Evolutionary conservation across 2,329 filamentous ascomycete species (phyloP).

Genomic region (Alternaria panax): DNA sequence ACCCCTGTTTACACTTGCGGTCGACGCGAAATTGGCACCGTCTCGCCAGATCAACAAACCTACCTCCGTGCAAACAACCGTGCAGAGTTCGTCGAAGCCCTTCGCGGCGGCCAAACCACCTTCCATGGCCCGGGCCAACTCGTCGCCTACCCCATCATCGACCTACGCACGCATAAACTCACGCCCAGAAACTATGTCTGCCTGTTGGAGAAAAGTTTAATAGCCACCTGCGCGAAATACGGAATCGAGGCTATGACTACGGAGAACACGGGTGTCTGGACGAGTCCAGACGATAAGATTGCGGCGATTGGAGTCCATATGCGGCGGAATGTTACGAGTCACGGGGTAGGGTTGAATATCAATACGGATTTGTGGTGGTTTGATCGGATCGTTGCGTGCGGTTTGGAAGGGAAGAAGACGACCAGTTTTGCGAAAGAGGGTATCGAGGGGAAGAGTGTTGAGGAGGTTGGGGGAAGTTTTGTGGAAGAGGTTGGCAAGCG

Average conservation of each 20-base stretch:
- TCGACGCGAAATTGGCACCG: slow-evolving; percentile 70
- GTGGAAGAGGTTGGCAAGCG: slow-evolving; percentile 50
- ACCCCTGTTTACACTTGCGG: slow-evolving; percentile 88
- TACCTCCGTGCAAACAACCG: slow-evolving; percentile 50
- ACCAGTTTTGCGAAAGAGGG: slow-evolving; percentile 74
- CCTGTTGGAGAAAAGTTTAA: slow-evolving; percentile 78
- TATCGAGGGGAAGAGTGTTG: slow-evolving; percentile 44
- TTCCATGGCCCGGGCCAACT: slow-evolving; percentile 95
- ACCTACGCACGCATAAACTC: slow-evolving; percentile 73
- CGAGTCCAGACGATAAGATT: slow-evolving; percentile 68
- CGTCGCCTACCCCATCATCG: slow-evolving; percentile 90
- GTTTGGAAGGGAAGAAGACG: slow-evolving; percentile 77
- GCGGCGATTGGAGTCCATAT: slow-evolving; percentile 93
- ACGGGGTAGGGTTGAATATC: slow-evolving; percentile 86
- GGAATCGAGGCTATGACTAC: slow-evolving; percentile 69
- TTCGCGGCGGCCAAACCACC: slow-evolving; percentile 89
- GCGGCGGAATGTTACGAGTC: slow-evolving; percentile 79
- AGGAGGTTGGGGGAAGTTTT: slow-evolving; percentile 51
- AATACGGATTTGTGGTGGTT: slow-evolving; percentile 69
- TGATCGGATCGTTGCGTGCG: slow-evolving; percentile 86
- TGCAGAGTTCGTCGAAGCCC: slow-evolving; percentile 72
- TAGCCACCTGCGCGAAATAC: slow-evolving; percentile 67
- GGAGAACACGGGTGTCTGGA: slow-evolving; percentile 86
- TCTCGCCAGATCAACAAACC: slow-evolving; percentile 57
- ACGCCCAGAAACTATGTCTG: slow-evolving; percentile 79